Conservation (phyloP, 495 filamentous ascomycete genomes). For the Cercophora sp. region DNA sequence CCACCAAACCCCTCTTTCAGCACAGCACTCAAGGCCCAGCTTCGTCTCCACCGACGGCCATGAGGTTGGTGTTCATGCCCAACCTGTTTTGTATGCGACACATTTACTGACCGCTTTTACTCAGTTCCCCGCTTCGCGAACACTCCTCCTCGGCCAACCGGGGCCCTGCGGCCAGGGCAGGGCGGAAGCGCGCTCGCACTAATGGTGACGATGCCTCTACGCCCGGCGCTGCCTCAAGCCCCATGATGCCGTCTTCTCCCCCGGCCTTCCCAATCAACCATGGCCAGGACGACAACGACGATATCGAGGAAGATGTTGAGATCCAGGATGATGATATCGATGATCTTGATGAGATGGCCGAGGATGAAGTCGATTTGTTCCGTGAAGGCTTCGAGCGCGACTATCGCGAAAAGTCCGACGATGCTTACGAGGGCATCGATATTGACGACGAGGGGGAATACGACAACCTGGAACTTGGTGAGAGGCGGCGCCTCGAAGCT, state of each 20-base stretch:
- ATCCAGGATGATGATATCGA: conserved; percentile 78
- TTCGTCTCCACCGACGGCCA: too few relatives aligned
- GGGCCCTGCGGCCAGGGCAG: conserved; percentile 54
- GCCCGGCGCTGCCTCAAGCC: conserved; percentile 57
- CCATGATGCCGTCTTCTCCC: conserved; percentile 46
- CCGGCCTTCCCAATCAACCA: conserved; percentile 52
- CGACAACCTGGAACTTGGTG: conserved; percentile 69
- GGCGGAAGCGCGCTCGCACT: conserved; percentile 79
- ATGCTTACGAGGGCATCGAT: conserved; percentile 44
- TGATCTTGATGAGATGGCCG: conserved; percentile 92
- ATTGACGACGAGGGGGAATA: conserved; percentile 61
- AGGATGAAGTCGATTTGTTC: conserved; percentile 95
- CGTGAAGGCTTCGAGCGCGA: conserved; percentile 84
- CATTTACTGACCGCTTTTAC: not conserved
- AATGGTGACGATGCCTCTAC: conserved; percentile 68
- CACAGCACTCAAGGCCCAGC: too few relatives aligned
- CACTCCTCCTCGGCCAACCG: conserved; percentile 86
- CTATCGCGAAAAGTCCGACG: conserved; percentile 59
- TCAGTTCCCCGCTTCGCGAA: conserved; percentile 74
- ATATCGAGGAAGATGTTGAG: conserved; percentile 41
- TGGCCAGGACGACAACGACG: conserved; percentile 67
- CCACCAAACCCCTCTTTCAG: conserved; percentile 5
- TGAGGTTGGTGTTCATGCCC: not conserved
- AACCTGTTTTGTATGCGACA: not conserved
- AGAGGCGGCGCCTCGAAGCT: conserved; percentile 79